Conservation (phyloP, 2,329 filamentous ascomycete genomes). For the Talaromyces sp. region DNA sequence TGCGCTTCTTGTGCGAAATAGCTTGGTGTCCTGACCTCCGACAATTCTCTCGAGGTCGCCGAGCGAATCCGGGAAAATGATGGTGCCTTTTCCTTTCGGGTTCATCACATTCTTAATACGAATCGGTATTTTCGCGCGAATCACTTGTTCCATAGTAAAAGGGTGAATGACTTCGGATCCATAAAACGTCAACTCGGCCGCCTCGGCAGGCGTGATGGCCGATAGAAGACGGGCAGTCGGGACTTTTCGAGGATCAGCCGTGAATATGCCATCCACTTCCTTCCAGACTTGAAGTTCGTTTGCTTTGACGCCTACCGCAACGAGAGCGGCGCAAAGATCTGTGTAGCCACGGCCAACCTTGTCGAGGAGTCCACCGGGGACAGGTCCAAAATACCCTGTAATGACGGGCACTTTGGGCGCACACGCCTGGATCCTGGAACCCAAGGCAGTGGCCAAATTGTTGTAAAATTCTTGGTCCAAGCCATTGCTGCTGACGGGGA, state of each 20-base stretch:
- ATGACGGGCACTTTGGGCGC: slow-evolving; percentile 67
- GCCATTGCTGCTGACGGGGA: slow-evolving; percentile 47
- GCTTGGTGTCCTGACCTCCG: slow-evolving; percentile 54
- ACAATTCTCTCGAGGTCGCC: slow-evolving; percentile 46
- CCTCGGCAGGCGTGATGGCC: slow-evolving; percentile 88
- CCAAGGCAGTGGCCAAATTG: slow-evolving; percentile 56
- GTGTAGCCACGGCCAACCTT: slow-evolving; percentile 95
- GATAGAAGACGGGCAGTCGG: slow-evolving; percentile 86
- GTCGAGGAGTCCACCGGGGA: slow-evolving; percentile 84
- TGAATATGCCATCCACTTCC: slow-evolving; percentile 95
- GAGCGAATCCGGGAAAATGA: slow-evolving; percentile 68
- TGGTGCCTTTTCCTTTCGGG: slow-evolving; percentile 55
- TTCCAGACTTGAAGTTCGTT: slow-evolving; percentile 97
- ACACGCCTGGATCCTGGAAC: slow-evolving; percentile 60
- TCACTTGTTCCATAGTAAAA: slow-evolving; percentile 93
- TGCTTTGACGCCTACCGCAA: slow-evolving; percentile 82
- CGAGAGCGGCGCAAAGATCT: slow-evolving; percentile 86
- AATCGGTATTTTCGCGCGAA: slow-evolving; percentile 60
- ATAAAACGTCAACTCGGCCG: slow-evolving; percentile 91
- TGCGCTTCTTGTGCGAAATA: slow-evolving; percentile 43
- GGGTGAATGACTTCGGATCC: slow-evolving; percentile 97
- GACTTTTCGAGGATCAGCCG: slow-evolving; percentile 78
- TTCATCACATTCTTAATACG: slow-evolving; percentile 68
- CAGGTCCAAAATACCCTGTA: slow-evolving; percentile 91
- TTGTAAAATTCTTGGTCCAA: slow-evolving; percentile 67